Conservation (phyloP, 257 asterid genomes). For the Cruciata laevipes region DNA sequence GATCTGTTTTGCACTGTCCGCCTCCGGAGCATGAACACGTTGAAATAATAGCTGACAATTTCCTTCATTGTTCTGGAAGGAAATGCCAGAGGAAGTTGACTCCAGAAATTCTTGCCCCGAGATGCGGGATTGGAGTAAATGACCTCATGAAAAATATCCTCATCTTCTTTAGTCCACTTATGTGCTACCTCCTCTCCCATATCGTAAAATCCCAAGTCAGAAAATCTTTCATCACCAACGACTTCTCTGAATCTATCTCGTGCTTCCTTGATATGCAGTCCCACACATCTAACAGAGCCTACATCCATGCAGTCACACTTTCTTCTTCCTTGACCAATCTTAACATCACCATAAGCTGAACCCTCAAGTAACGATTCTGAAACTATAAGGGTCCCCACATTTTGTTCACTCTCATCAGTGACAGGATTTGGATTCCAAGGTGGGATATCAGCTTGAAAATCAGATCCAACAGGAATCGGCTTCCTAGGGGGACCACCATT, state of each 20-base stretch:
- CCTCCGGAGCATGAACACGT: constrained; percentile 62
- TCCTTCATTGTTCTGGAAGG: constrained; percentile 53
- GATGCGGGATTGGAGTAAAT: constrained; percentile 57
- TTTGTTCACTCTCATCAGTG: constrained; percentile 24
- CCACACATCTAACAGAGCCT: constrained; percentile 78
- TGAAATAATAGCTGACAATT: constrained; percentile 73
- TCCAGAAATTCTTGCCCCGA: constrained; percentile 60
- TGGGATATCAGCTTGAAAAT: constrained; percentile 66
- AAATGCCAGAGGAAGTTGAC: constrained; percentile 44
- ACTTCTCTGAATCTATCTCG: constrained; percentile 42
- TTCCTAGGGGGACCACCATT: constrained; percentile 36
- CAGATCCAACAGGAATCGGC: constrained; percentile 60
- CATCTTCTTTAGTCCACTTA: constrained; percentile 69
- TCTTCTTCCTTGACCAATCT: constrained; percentile 44
- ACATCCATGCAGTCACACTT: constrained; percentile 51
- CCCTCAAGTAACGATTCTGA: constrained; percentile 31
- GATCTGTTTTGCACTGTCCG: constrained; percentile 71
- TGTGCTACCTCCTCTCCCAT: constrained; percentile 72
- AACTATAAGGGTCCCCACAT: constrained; percentile 41
- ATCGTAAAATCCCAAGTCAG: constrained; percentile 50
- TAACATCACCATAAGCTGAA: constrained; percentile 23
- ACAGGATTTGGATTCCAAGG: constrained; percentile 32
- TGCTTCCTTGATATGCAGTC: constrained; percentile 58
- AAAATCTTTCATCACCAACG: constrained; percentile 38
- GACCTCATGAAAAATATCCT: constrained; percentile 51